Base-by-base conservation (phyloP, 176 grass and related monocot genomes). In the Musa troglodytarum region DNA sequence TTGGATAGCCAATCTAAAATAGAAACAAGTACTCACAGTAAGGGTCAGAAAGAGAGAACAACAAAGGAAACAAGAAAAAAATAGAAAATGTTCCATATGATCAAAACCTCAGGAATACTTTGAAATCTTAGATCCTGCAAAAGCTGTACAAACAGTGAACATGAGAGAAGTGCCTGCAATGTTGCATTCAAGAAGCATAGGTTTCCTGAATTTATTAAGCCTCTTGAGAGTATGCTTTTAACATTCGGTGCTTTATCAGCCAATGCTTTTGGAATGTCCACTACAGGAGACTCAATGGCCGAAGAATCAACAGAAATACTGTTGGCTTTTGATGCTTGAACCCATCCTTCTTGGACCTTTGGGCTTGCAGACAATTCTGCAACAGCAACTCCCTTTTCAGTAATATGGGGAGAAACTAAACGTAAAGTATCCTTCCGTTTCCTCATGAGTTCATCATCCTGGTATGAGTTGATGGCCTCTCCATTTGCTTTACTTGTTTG, bases 191-290 rank as follows among this genome's bases (percentile, higher is more conserved):
- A 75, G 66, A 99, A 99, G 81, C 95, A 99, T 56, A 90, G 81
- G 74, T 94, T 99, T 82, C 95, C 95, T 25, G 88, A 89, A 85
- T 99, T 99, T 78, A 82, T 88, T 87, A 99, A 86, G 68, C 95
- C 95, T 71, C 84, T 84, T 57, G 90, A 86, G 78, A 94, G 80
- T 78, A 94, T 77, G n/a, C 68, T 69, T 77, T 74, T 89, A 56
- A 82, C 80, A 58, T 11, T 52, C 75, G 57, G 72, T 57, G 20
- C 53, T 72, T 87, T 89, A 58, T 89, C 80, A 74, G 79, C 79
- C 57, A 66, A 78, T 56, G 10, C 64, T 20, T 80, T 74, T 74
- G 67, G 20, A 1, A 64, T 23, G 14, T 84, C 75, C 1, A 65
- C 29, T 28, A 51, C n/a, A 61, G 78, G 68, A 58, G 57, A 57